phyloP scores from a whole-genome alignment of 768 basidiomycete genomes.

The Leccinum subgranulosum region DNA sequence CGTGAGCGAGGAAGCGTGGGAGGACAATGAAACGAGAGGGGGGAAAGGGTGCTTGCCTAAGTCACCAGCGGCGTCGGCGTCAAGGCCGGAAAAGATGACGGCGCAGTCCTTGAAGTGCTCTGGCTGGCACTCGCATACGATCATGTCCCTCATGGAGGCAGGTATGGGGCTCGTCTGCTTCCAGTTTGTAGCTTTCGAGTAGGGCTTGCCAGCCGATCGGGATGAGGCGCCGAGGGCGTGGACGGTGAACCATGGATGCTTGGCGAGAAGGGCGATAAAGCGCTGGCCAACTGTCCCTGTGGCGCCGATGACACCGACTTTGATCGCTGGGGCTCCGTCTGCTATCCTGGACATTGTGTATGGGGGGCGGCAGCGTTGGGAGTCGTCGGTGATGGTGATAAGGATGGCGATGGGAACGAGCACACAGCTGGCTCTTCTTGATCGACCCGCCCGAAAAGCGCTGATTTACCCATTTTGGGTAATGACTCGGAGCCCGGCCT shows the following conservation, averaged over 20 bases:
- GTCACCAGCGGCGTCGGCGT: slow-evolving; percentile 91
- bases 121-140: slow-evolving; percentile 75
- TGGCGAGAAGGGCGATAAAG: slow-evolving; percentile 83
- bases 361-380: neutral
- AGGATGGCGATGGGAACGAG: neutral
- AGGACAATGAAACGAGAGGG: neutral
- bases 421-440: neutral
- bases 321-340: slow-evolving; percentile 26
- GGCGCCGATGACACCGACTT: slow-evolving; percentile 80
- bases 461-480: slow-evolving; percentile 4
- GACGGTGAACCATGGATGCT: slow-evolving; percentile 88
- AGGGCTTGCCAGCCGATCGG: slow-evolving; percentile 82
- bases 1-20: neutral
- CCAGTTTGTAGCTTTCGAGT: slow-evolving; percentile 75
- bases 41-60: slow-evolving; percentile 58
- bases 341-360: slow-evolving; percentile 20
- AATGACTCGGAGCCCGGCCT: neutral
- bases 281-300: slow-evolving; percentile 96
- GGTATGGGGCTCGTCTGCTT: slow-evolving; percentile 85
- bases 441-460: neutral
- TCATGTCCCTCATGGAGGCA: slow-evolving; percentile 43
- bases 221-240: slow-evolving; percentile 87
- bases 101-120: slow-evolving; percentile 76
- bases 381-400: neutral
- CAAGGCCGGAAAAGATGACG: slow-evolving; percentile 93